phyloP scores from a whole-genome alignment of 371 early-diverging fungal species.

The Mucor sp. region DNA sequence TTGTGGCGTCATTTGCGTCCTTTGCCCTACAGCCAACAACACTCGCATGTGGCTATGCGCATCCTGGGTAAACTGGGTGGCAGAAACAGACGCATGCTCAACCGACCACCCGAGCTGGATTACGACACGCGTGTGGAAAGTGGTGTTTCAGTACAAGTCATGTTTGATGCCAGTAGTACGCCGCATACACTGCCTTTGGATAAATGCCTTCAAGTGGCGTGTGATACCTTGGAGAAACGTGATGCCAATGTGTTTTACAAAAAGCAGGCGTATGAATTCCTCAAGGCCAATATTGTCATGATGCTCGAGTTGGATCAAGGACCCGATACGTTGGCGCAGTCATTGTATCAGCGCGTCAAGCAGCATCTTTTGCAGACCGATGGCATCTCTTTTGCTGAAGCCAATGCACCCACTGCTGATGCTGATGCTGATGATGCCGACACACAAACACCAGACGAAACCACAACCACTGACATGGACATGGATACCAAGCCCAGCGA shows the following conservation, averaged over 20 bases:
- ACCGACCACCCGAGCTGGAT: conserved; percentile 63
- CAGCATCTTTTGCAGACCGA: conserved; percentile 27
- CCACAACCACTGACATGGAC: conserved; percentile 5
- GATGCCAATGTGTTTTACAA: conserved; percentile 53
- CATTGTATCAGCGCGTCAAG: conserved; percentile 48
- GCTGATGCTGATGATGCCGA: no score
- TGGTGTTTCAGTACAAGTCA: conserved; percentile 65
- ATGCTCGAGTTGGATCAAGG: conserved; percentile 72
- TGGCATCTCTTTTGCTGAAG: neutral
- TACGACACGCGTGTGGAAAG: conserved; percentile 52
- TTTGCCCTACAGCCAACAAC: conserved; percentile 77
- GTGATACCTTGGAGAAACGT: conserved; percentile 60
- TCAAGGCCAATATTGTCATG: conserved; percentile 69
- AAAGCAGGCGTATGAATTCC: conserved; percentile 74
- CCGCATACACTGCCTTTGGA: conserved; percentile 60
- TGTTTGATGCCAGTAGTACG: conserved; percentile 60
- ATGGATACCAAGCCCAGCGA: neutral
- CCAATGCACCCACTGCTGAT: neutral
- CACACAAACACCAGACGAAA: neutral
- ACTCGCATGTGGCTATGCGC: conserved; percentile 86
- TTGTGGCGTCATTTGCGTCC: conserved; percentile 93
- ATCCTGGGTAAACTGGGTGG: conserved; percentile 99
- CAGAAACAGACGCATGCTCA: conserved; percentile 78
- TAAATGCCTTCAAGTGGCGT: conserved; percentile 57
- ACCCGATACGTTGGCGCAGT: conserved; percentile 47